These are phyloP conservation scores for Fragaria ananassa DNA, from an alignment of 306 rosid genomes.

Conservation along the genomic window DNA sequence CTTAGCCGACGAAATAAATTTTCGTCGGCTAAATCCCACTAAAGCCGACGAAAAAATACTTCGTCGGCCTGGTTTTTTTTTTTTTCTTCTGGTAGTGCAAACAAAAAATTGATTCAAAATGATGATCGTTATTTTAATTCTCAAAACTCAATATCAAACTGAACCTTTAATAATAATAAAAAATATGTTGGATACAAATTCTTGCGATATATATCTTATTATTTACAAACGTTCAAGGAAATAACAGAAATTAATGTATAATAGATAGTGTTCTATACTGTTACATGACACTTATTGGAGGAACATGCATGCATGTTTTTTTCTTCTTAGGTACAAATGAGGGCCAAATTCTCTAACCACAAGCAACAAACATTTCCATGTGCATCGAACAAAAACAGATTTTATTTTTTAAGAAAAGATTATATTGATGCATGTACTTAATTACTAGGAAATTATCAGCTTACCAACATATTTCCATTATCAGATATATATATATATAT, in stretches of 20 bases:
- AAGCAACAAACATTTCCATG: not conserved
- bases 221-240: not conserved
- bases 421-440: not conserved
- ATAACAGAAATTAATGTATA: not conserved
- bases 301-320: slow-evolving; percentile 2
- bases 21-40: too few relatives aligned
- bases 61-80: too few relatives aligned
- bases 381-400: not conserved
- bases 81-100: too few relatives aligned
- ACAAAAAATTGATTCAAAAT: too few relatives aligned
- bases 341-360: not conserved
- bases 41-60: too few relatives aligned
- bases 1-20: too few relatives aligned
- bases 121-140: too few relatives aligned
- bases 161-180: too few relatives aligned
- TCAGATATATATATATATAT: not conserved
- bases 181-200: too few relatives aligned
- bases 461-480: not conserved
- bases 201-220: too few relatives aligned
- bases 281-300: not conserved
- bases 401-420: not conserved
- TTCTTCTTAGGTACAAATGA: not conserved
- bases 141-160: too few relatives aligned
- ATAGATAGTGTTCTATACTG: not conserved
- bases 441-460: not conserved